phyloP scores from a whole-genome alignment of 768 basidiomycete genomes.

The Podaxis sp. region DNA sequence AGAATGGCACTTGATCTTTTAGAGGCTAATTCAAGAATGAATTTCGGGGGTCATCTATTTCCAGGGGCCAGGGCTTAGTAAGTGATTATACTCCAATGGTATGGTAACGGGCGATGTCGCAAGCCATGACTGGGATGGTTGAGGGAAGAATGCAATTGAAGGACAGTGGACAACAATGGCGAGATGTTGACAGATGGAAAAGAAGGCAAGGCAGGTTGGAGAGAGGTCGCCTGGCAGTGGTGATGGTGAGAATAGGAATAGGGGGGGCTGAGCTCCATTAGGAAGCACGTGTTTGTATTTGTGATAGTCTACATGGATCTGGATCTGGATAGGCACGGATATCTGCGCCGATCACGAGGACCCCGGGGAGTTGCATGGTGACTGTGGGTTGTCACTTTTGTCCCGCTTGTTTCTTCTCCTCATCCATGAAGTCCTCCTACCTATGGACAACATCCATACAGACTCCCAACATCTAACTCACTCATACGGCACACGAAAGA shows the following conservation, averaged over 20 bases:
- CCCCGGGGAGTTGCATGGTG: slow-evolving; percentile 23
- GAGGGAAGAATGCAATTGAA: neutral
- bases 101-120: neutral
- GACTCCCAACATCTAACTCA: slow-evolving; percentile 26
- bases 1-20: neutral
- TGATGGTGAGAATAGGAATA: slow-evolving; percentile 3
- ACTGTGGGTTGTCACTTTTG: slow-evolving; percentile 22
- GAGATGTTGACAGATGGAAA: neutral
- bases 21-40: neutral
- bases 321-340: slow-evolving; percentile 23
- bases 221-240: neutral
- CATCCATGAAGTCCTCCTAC: slow-evolving; percentile 21
- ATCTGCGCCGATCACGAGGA: slow-evolving; percentile 27
- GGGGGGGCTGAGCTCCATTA: neutral
- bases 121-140: neutral
- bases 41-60: slow-evolving; percentile 1
- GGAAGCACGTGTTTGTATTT: slow-evolving; percentile 12
- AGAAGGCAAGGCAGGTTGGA: neutral
- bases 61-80: neutral
- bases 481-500: slow-evolving; percentile 55
- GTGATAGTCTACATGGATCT: slow-evolving; percentile 11
- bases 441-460: slow-evolving; percentile 22
- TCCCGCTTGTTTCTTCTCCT: slow-evolving; percentile 28
- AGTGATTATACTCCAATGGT: neutral
- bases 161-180: neutral